Base-by-base conservation (phyloP, 2,329 filamentous ascomycete genomes). In the Blastomyces gilchristii region DNA sequence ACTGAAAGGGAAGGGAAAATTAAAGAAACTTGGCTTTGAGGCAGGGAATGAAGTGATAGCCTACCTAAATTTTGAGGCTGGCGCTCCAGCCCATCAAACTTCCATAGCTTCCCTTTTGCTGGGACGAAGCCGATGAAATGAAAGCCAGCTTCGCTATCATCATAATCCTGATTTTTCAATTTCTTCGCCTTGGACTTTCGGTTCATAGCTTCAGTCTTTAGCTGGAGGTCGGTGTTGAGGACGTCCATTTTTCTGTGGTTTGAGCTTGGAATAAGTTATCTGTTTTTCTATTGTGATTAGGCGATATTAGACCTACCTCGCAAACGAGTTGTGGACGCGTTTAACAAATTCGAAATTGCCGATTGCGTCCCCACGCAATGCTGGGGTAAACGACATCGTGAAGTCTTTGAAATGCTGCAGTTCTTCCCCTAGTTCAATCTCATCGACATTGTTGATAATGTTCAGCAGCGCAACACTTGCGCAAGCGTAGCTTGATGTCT, bases 71-170 rank as follows among this genome's bases (percentile, higher is more conserved):
- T 82, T 43, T 85, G 82, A 2, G 91, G 93, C 66, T 86, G 84
- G 52, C 79, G 79, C 72, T 92, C 86, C 28, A 97, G 79, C 4
- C 93, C 93, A 74, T 97, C 93, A 5, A 97, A 84, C 72, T 92
- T 90, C 91, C 91, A 97, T 16, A 96, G 83, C 63, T 84, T 79
- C 2, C 84, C 86, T n/a, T 83, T 80, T 16, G 86, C 83, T 1
- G 90, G 90, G 39, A 97, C 86, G 71, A 93, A 96, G 7, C 91
- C 92, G 66, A 96, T 88, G 74, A 94, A 97, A 72, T 97, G 93
- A 71, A 88, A 94, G 0, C 84, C 86, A 14, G 83, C 81, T n/a
- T 89, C 83, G 0, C 81, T 76, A 7, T 82, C 77, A 4, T 75
- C 73, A n/a, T 76, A 74, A 14, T 76, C 77, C 58, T 79, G 79